Evolutionary conservation across 192 early-diverging fungal species (phyloP), one percentile per base, ranked within the genome.

Genomic region (Entomortierella chlamydospora): DNA sequence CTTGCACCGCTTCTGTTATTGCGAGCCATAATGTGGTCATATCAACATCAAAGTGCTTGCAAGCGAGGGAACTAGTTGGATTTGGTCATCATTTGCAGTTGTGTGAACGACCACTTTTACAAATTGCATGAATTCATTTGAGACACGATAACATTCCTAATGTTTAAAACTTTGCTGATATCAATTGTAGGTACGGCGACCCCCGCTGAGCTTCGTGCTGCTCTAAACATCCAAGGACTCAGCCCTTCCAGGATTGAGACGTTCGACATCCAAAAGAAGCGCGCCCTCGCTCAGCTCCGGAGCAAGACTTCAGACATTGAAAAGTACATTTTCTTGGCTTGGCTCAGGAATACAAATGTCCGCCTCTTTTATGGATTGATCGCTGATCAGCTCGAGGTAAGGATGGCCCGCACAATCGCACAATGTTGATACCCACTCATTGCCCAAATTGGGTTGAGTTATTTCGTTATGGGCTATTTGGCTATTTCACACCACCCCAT

Each of bases 301-400:
- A 81, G 86, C 74, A 90, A 93, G 83, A 70, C 86, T 22, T 85
- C 88, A 6, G 73, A 89, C 15, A 82, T 98, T 43, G 93, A 96
- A 55, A 94, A 95, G 81, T 95, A 95, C 80, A 87, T 91, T 42
- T 97, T 94, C 82, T 83, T 98, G 76, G 89, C 93, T 54, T 89
- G 92, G 83, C 85, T 98, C 79, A 86, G 91, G 70, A 93, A 88
- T 69, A 93, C 93, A 57, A 89, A 97, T 81, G 62, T 88, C 54
- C 87, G 87, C 55, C 85, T 98, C 67, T 98, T 98, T 82, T 98
- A 98, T 78, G 87, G 89, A 49, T 65, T 95, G 43, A 82, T 96
- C 52, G 81, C 90, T 57, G 85, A 91, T 37, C 87, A 98, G 62
- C 85, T 94, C 30, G 91, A 93, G 85, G 90, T 90, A 85, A 83